A percentile compares a stretch with the other conserved stretches of the same genome.
These are phyloP conservation scores for Diophrys sp. DNA, from an alignment of 73 alveolate species.

Conservation along the genomic window DNA sequence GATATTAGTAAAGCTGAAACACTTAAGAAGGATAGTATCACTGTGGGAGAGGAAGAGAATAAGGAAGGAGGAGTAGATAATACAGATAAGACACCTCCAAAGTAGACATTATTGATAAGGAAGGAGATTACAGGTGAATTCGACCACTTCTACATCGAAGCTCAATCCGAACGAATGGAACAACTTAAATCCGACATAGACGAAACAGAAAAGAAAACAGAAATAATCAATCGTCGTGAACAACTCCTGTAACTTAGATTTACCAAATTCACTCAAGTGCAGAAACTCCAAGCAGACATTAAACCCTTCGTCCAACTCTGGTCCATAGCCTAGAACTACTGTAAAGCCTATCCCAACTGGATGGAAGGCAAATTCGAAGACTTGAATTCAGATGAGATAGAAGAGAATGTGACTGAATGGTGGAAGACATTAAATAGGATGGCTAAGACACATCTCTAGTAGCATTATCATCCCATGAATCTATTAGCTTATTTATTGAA, in stretches of 20 bases:
- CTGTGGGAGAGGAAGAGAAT: not conserved
- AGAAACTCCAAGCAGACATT: conserved; percentile 16
- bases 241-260: conserved; percentile 18
- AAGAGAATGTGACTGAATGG: conserved; percentile 36
- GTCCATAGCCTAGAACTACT: conserved; percentile 24
- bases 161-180: conserved; percentile 2
- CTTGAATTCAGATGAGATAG: conserved; percentile 24
- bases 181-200: conserved; percentile 19
- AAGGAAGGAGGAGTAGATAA: not conserved
- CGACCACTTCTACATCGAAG: not conserved
- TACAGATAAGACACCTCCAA: not conserved
- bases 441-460: not conserved
- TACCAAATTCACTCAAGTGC: conserved; percentile 23
- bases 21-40: not conserved
- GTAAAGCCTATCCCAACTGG: conserved; percentile 40
- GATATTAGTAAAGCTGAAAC: not conserved
- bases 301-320: conserved; percentile 33
- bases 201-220: conserved; percentile 14
- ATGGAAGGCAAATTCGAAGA: conserved; percentile 30
- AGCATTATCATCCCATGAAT: not conserved
- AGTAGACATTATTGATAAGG: not conserved
- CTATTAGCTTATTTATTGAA: not conserved
- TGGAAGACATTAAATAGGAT: not conserved
- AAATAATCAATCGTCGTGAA: conserved; percentile 37
- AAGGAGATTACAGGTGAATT: not conserved